Conservation (phyloP, 202 grass and related monocot genomes). For the Setaria viridis region DNA sequence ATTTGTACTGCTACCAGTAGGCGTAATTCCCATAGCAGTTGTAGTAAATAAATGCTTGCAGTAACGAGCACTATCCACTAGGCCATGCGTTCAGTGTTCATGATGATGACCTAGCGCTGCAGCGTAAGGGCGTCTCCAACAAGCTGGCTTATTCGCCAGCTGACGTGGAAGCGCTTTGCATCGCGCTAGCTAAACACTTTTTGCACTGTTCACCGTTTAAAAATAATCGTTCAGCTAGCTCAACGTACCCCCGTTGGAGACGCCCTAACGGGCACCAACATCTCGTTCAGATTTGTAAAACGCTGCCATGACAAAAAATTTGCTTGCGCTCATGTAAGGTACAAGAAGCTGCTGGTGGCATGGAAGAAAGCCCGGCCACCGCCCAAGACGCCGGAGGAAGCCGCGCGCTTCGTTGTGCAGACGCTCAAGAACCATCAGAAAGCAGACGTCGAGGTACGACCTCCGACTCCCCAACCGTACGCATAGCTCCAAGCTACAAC, state of each 20-base stretch:
- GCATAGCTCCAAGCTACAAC: not conserved
- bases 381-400: slow-evolving; percentile 82
- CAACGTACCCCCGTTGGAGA: no score
- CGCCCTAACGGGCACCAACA: not conserved
- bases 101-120: not conserved
- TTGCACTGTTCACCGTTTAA: no score
- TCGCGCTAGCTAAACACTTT: no score
- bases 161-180: no score
- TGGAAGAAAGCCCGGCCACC: slow-evolving; percentile 85
- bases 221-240: no score
- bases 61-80: not conserved
- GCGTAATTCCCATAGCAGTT: not conserved
- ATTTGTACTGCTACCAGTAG: not conserved
- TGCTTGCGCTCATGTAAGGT: slow-evolving; percentile 53
- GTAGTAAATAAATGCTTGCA: not conserved
- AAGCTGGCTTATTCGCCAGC: no score
- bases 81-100: not conserved
- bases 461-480: not conserved
- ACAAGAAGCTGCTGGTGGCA: slow-evolving; percentile 80
- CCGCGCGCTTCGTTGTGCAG: slow-evolving; percentile 65
- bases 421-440: slow-evolving; percentile 97
- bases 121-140: not conserved
- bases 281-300: not conserved
- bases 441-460: slow-evolving; percentile 79
- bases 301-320: not conserved